Evolutionary conservation across 1,284 basidiomycete genomes (phyloP), one percentile per base, ranked within the genome.

Genomic region (Naganishia sp.): DNA sequence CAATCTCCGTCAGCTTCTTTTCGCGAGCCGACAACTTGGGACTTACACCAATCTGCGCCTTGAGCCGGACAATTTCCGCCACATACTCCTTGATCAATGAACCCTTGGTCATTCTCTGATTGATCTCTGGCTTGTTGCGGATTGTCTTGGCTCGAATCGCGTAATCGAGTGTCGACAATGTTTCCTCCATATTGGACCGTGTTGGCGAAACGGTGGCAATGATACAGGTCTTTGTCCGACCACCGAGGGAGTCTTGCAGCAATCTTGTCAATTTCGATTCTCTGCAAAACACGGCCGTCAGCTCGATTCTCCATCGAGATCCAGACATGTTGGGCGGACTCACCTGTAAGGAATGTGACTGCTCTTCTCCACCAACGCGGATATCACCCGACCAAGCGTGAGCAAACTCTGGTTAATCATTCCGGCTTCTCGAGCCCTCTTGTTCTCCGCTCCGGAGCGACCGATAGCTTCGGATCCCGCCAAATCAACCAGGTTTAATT

Each of bases 381-480:
- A 98, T 77, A 99, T 99, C 54, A 99, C 96, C 50, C 96, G 84
- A 1, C 96, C 96, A 15, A 99, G 87, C 23, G 96, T 97, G 6
- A 99, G 83, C 45, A 99, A 83, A 76, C 92, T 96, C 80, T 98
- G 93, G 76, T 99, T 99, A 80, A 99, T 99, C 90, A 96, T 96
- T 9, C 96, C 96, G 1, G 96, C 96, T 76, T 99, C 96, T 71
- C 93, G 84, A 2, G 95, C 96, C 65, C 94, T 84, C 77, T 92
- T 93, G 76, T 97, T 91, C 78, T 94, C 92, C 1, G 96, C 96
- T 7, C 96, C 96, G 0, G 91, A 94, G 18, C 95, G 85, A 10
- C 94, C 95, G 72, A 99, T 95, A 74, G 97, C 98, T 80, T 99
- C 96, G 4, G 92, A 95, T 6, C 96, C 96, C 45, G 96, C 96